A percentile compares a stretch with the other conserved stretches of the same genome.
phyloP scores from a whole-genome alignment of 345 rosid genomes.

The Crucihimalaya himalaica region DNA sequence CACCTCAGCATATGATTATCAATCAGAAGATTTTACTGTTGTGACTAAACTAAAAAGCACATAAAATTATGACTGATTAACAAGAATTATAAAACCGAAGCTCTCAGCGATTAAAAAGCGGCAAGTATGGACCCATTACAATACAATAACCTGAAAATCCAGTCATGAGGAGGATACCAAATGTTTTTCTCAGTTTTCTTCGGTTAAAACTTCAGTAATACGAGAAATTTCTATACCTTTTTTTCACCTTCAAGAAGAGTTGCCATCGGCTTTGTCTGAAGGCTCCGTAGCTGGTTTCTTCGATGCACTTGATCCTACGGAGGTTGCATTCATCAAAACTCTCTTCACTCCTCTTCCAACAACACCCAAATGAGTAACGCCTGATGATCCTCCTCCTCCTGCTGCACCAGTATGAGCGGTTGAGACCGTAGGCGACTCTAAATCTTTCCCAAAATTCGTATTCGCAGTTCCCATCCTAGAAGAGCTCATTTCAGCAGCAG shows the following conservation, averaged over 20 bases:
- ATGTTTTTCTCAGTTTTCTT: slow-evolving; percentile 12
- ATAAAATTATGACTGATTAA: neutral
- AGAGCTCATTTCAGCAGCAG: slow-evolving; percentile 51
- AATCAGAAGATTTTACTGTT: neutral
- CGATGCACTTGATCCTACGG: slow-evolving; percentile 51
- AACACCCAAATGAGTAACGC: slow-evolving; percentile 80
- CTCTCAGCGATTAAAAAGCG: neutral
- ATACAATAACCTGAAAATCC: neutral
- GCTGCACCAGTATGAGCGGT: slow-evolving; percentile 74
- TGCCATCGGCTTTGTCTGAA: slow-evolving; percentile 55
- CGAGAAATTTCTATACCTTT: neutral
- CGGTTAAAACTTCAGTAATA: neutral
- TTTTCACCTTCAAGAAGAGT: slow-evolving; percentile 18
- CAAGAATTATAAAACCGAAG: neutral
- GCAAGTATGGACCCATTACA: neutral
- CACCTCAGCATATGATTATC: neutral
- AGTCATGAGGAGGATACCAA: neutral
- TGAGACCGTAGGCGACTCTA: slow-evolving; percentile 63
- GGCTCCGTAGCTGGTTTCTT: slow-evolving; percentile 62
- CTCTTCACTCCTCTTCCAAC: slow-evolving; percentile 97
- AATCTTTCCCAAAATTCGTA: slow-evolving; percentile 44
- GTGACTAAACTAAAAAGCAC: neutral
- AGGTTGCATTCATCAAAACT: slow-evolving; percentile 51
- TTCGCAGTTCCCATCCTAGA: slow-evolving; percentile 55
- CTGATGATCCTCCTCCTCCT: slow-evolving; percentile 48